phyloP scores from a whole-genome alignment of 176 grass and related monocot genomes.

The Poa pratensis region DNA sequence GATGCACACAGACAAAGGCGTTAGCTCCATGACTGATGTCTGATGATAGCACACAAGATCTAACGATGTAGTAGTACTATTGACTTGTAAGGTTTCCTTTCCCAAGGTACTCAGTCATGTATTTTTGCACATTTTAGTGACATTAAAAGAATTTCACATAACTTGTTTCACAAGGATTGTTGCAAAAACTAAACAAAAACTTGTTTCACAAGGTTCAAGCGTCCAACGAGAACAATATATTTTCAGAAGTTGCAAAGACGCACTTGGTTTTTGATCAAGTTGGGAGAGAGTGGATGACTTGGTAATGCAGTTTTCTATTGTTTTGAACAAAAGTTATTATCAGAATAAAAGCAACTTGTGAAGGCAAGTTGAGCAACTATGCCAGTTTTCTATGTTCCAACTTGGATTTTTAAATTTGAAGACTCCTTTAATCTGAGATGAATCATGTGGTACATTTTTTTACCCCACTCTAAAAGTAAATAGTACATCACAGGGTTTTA shows the following conservation, averaged over 20 bases:
- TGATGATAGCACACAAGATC: slow-evolving; percentile 7
- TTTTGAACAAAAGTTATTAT: neutral
- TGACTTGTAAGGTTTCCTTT: neutral
- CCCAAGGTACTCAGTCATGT: neutral
- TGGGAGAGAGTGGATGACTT: neutral
- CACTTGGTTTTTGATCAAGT: neutral
- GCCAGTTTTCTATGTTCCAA: slow-evolving; percentile 1
- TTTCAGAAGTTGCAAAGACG: neutral
- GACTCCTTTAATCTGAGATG: neutral
- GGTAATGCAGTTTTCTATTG: neutral
- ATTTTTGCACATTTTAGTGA: neutral
- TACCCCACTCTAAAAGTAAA: neutral
- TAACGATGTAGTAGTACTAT: neutral
- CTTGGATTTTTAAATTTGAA: slow-evolving; percentile 3
- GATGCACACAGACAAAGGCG: neutral
- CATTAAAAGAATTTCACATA: neutral
- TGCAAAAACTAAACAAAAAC: too few relatives aligned
- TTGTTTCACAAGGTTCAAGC: slow-evolving; percentile 1
- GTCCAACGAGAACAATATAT: neutral
- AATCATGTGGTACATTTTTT: neutral
- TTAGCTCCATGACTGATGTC: slow-evolving; percentile 6
- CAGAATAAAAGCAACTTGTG: neutral
- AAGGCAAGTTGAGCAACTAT: slow-evolving; percentile 15
- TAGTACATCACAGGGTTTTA: neutral
- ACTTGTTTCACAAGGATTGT: slow-evolving; percentile 12